A percentile compares a stretch with the other conserved stretches of the same genome.
Evolutionary conservation across 768 basidiomycete genomes (phyloP).

Genomic region (Aureoboletus auriporus): DNA sequence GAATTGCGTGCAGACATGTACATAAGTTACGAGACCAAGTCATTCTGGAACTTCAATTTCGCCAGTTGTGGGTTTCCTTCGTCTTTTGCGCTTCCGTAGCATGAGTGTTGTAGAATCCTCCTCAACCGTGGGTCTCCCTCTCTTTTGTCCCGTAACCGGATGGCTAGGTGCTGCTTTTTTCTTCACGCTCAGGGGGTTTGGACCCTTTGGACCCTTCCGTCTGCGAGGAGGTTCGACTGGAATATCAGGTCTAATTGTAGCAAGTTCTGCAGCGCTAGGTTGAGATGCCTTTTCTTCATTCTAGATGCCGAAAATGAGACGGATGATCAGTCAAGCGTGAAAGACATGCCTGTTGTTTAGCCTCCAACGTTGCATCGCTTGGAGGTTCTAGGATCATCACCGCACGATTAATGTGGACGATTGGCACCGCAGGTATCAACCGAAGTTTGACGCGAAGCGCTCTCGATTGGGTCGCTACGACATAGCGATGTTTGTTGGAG

Average conservation of each 20-base stretch:
- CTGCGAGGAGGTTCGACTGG: slow-evolving; percentile 45
- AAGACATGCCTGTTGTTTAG: slow-evolving; percentile 56
- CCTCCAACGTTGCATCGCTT: slow-evolving; percentile 66
- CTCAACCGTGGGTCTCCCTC: slow-evolving; percentile 4
- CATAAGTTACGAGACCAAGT: not conserved
- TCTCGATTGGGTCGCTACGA: slow-evolving; percentile 80
- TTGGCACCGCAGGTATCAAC: slow-evolving; percentile 75
- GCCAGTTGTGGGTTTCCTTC: slow-evolving; percentile 4
- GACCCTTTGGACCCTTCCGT: slow-evolving; percentile 72
- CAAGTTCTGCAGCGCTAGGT: slow-evolving; percentile 46
- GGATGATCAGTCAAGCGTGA: not conserved
- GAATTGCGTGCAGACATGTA: too few species aligned
- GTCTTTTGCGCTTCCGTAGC: slow-evolving; percentile 23
- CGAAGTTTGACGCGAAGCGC: slow-evolving; percentile 68
- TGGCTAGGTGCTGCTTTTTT: slow-evolving; percentile 56
- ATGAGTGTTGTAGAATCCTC: not conserved
- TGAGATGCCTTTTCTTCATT: slow-evolving; percentile 60
- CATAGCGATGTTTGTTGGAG: slow-evolving; percentile 89
- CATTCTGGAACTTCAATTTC: not conserved
- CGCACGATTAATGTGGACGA: slow-evolving; percentile 87
- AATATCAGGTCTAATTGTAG: slow-evolving; percentile 35
- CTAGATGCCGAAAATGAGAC: slow-evolving; percentile 32
- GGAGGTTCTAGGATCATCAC: slow-evolving; percentile 94
- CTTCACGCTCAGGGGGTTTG: slow-evolving; percentile 91
- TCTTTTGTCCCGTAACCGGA: slow-evolving; percentile 13